These are phyloP conservation scores for Coniochaeta sp. DNA, from an alignment of 2,329 filamentous ascomycete genomes.

Conservation along the genomic window DNA sequence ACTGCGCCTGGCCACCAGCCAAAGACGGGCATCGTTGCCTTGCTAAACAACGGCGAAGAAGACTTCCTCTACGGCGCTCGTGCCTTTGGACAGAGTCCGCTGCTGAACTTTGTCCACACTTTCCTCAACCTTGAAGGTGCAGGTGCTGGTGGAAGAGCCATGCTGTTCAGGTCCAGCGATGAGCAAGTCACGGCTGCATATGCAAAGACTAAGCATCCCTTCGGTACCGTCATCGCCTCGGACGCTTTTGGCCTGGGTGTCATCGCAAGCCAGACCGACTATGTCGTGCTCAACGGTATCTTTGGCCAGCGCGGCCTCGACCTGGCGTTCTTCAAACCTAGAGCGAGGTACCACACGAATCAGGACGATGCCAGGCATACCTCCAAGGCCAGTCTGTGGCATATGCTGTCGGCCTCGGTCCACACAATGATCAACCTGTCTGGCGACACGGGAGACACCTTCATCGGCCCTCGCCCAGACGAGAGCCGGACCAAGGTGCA, in stretches of 20 bases:
- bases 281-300: conserved; percentile 69
- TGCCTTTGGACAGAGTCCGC: conserved; percentile 75
- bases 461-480: conserved; percentile 51
- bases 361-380: conserved; percentile 81
- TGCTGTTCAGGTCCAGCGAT: conserved; percentile 82
- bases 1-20: conserved; percentile 64
- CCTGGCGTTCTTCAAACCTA: conserved; percentile 81
- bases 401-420: conserved; percentile 85
- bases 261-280: conserved; percentile 84
- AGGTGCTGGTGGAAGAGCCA: conserved; percentile 81
- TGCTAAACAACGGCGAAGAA: conserved; percentile 95
- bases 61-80: conserved; percentile 83
- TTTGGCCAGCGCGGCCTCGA: conserved; percentile 84
- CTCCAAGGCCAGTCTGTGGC: conserved; percentile 67
- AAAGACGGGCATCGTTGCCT: conserved; percentile 69
- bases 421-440: conserved; percentile 67
- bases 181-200: conserved; percentile 79
- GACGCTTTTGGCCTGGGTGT: conserved; percentile 78
- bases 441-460: conserved; percentile 57
- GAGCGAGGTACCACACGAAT: conserved; percentile 82
- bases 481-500: conserved; percentile 52
- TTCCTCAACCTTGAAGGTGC: conserved; percentile 95
- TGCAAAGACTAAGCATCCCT: conserved; percentile 62
- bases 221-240: conserved; percentile 71
- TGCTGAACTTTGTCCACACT: conserved; percentile 72